Evolutionary conservation across 352 stramenopile genomes (phyloP).

Genomic region (Phytophthora sansomeana): DNA sequence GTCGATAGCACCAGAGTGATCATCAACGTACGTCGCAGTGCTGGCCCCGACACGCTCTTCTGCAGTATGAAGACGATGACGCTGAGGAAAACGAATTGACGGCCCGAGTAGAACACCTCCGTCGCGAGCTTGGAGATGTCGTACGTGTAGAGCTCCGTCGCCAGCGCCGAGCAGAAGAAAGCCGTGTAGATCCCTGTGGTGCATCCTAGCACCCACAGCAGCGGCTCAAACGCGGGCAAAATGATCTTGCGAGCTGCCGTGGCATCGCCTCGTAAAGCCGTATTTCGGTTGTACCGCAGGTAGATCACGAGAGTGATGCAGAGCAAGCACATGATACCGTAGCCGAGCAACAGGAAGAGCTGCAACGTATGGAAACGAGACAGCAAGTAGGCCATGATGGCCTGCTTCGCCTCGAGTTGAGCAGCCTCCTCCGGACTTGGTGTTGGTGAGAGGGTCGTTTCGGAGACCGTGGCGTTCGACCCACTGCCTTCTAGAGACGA

Average conservation of each 20-base stretch:
- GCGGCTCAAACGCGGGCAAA: slow-evolving; percentile 63
- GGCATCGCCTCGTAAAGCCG: slow-evolving; percentile 51
- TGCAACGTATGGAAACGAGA: slow-evolving; percentile 57
- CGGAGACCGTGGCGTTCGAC: slow-evolving; percentile 18
- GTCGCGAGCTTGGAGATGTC: slow-evolving; percentile 61
- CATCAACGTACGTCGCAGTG: slow-evolving; percentile 50
- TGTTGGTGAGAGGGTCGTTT: slow-evolving; percentile 18
- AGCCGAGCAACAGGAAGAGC: slow-evolving; percentile 61
- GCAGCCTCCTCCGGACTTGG: slow-evolving; percentile 43
- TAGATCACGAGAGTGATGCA: slow-evolving; percentile 56
- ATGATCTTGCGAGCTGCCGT: slow-evolving; percentile 65
- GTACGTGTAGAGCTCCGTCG: slow-evolving; percentile 55
- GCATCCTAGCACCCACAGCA: slow-evolving; percentile 55
- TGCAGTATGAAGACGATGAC: slow-evolving; percentile 75
- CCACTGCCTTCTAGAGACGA: slow-evolving; percentile 21
- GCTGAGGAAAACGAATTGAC: slow-evolving; percentile 68
- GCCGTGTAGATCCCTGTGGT: slow-evolving; percentile 56
- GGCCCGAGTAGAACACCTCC: slow-evolving; percentile 66
- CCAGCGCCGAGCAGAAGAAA: slow-evolving; percentile 54
- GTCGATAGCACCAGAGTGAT: slow-evolving; percentile 56
- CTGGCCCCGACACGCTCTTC: slow-evolving; percentile 59
- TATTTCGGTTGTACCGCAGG: slow-evolving; percentile 55
- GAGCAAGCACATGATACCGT: slow-evolving; percentile 67
- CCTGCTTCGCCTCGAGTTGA: slow-evolving; percentile 38
- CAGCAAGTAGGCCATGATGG: slow-evolving; percentile 46